These are phyloP conservation scores for Barnettozyma sp. DNA, from an alignment of 805 yeast genomes.

Conservation along the genomic window DNA sequence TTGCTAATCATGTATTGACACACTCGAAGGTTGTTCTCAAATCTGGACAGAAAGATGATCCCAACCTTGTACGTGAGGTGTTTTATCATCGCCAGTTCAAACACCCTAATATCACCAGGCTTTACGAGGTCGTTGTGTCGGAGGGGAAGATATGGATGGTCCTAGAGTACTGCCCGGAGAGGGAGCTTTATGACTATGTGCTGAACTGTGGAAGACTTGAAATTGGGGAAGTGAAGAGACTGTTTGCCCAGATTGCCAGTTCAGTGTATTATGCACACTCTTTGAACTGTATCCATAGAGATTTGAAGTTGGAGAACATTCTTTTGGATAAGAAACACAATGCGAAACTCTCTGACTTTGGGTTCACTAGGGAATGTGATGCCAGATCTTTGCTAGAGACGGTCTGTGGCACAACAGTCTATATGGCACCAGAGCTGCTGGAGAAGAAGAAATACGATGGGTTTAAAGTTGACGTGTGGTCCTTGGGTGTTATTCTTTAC, in stretches of 20 bases:
- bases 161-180: conserved; percentile 82
- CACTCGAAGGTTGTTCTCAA: conserved; percentile 78
- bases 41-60: conserved; percentile 69
- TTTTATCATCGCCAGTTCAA: conserved; percentile 79
- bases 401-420: conserved; percentile 89
- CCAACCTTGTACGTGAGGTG: conserved; percentile 84
- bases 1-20: conserved; percentile 73
- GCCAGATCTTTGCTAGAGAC: conserved; percentile 60
- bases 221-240: conserved; percentile 39
- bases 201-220: conserved; percentile 46
- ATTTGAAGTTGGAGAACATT: conserved; percentile 75
- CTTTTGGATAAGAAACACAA: conserved; percentile 48
- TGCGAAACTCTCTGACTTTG: conserved; percentile 85
- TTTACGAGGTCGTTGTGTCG: conserved; percentile 81
- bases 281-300: conserved; percentile 76
- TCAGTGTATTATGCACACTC: conserved; percentile 68
- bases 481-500: conserved; percentile 81
- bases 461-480: conserved; percentile 81
- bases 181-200: conserved; percentile 65
- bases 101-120: conserved; percentile 76
- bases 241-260: conserved; percentile 58
- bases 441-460: conserved; percentile 69
- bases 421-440: conserved; percentile 94
- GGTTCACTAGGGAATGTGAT: conserved; percentile 78
- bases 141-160: conserved; percentile 81